These are phyloP conservation scores for Metschnikowia gelsemii DNA, from an alignment of 805 yeast species.

Conservation along the genomic window DNA sequence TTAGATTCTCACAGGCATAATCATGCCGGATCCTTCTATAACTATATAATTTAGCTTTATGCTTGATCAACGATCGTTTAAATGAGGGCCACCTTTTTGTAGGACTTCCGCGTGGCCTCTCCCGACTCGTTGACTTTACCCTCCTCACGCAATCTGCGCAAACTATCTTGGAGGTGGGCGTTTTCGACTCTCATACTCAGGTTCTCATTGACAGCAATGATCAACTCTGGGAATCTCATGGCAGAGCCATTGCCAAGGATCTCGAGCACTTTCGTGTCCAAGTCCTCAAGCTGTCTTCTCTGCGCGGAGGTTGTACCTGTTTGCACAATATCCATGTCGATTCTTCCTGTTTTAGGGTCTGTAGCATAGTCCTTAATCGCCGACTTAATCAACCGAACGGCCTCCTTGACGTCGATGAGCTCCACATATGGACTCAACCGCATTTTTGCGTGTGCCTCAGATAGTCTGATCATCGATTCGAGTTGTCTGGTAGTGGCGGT, in stretches of 20 bases:
- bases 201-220: conserved; percentile 63
- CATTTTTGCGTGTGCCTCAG: conserved; percentile 98
- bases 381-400: conserved; percentile 85
- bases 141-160: conserved; percentile 68
- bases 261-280: conserved; percentile 57
- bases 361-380: conserved; percentile 98
- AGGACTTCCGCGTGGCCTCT: conserved; percentile 65
- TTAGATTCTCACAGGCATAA: too few relatives aligned
- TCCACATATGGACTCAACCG: conserved; percentile 71
- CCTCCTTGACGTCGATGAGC: conserved; percentile 82
- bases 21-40: not conserved
- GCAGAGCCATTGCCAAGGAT: conserved; percentile 51
- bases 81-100: conserved; percentile 32
- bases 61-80: not conserved
- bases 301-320: conserved; percentile 93
- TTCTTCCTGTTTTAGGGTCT: conserved; percentile 94
- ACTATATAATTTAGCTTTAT: not conserved
- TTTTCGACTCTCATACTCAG: conserved; percentile 65
- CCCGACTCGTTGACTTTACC: conserved; percentile 68
- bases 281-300: conserved; percentile 71
- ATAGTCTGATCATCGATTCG: conserved; percentile 89
- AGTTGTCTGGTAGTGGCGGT: conserved; percentile 98
- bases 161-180: conserved; percentile 63
- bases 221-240: conserved; percentile 58
- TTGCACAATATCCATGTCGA: conserved; percentile 95